Evolutionary conservation across 2,329 filamentous ascomycete species (phyloP).

Genomic region (Fusarium bulbicola): DNA sequence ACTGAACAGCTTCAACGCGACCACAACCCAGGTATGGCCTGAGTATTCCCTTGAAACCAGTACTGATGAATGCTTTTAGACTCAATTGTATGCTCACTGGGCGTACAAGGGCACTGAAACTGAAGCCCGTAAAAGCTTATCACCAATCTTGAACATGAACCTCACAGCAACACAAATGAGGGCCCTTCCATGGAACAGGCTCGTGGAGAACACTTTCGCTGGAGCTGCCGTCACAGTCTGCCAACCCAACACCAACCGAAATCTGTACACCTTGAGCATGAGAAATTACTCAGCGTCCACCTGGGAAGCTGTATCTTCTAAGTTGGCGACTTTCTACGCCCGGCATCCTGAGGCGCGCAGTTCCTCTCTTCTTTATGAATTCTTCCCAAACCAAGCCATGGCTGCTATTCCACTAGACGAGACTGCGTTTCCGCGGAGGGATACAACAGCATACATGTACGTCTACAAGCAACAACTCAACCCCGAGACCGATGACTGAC

Average conservation of each 20-base stretch:
- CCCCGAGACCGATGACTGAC: accelerated
- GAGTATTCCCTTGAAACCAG: accelerated
- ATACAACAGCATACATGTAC: neutral
- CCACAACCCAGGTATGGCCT: neutral
- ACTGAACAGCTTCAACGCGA: neutral
- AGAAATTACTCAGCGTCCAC: neutral
- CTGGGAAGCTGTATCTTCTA: neutral
- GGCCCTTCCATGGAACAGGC: accelerated
- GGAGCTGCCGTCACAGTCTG: neutral
- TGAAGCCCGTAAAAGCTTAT: accelerated
- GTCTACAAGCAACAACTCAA: neutral
- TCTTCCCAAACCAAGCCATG: neutral
- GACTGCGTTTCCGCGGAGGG: neutral
- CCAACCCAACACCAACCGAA: neutral
- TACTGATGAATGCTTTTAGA: neutral
- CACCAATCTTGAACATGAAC: neutral
- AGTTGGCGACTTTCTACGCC: neutral
- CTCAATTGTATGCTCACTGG: neutral
- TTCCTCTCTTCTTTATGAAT: neutral
- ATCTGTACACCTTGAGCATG: neutral
- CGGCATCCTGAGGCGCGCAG: neutral
- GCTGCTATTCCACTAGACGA: neutral
- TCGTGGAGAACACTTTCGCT: neutral
- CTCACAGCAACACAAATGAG: neutral
- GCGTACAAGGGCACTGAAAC: neutral